A percentile compares a stretch with the other conserved stretches of the same genome.
phyloP scores from a whole-genome alignment of 768 basidiomycete genomes.

The Tubosaeta sp. region DNA sequence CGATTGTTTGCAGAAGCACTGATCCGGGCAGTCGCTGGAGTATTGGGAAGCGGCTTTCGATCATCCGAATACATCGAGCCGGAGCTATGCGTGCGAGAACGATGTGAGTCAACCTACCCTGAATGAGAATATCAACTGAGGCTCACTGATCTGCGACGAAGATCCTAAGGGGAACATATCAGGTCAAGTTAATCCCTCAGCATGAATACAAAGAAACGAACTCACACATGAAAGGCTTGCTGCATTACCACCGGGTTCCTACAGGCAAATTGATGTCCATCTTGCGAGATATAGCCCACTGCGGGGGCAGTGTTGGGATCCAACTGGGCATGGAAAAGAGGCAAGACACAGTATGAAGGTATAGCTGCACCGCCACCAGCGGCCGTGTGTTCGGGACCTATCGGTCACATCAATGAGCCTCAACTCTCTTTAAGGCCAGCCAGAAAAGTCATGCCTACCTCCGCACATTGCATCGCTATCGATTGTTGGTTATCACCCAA shows the following conservation, averaged over 20 bases:
- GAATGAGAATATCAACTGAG: not conserved
- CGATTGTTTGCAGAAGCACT: conserved; percentile 38
- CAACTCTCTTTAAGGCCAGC: not conserved
- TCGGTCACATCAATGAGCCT: not conserved
- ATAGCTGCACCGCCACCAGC: conserved; percentile 35
- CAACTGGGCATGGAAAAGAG: conserved; percentile 46
- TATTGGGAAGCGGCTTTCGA: conserved; percentile 40
- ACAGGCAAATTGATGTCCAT: conserved; percentile 54
- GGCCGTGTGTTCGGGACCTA: conserved; percentile 49
- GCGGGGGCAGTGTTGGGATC: conserved; percentile 24
- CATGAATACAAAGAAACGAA: not conserved
- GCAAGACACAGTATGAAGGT: conserved; percentile 52
- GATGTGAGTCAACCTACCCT: not conserved
- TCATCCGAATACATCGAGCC: conserved; percentile 46
- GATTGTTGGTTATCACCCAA: not conserved
- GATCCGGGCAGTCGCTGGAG: conserved; percentile 40
- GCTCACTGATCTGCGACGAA: conserved; percentile 50
- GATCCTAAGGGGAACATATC: conserved; percentile 31
- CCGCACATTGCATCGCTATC: conserved; percentile 48
- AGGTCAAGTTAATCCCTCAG: not conserved
- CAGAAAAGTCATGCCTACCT: conserved; percentile 29
- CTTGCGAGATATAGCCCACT: conserved; percentile 47
- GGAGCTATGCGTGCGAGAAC: conserved; percentile 35
- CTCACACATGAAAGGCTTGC: conserved; percentile 62
- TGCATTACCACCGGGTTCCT: conserved; percentile 49